These are phyloP conservation scores for Colletotrichum incanum DNA, from an alignment of 2,329 filamentous ascomycete genomes.

Conservation along the genomic window DNA sequence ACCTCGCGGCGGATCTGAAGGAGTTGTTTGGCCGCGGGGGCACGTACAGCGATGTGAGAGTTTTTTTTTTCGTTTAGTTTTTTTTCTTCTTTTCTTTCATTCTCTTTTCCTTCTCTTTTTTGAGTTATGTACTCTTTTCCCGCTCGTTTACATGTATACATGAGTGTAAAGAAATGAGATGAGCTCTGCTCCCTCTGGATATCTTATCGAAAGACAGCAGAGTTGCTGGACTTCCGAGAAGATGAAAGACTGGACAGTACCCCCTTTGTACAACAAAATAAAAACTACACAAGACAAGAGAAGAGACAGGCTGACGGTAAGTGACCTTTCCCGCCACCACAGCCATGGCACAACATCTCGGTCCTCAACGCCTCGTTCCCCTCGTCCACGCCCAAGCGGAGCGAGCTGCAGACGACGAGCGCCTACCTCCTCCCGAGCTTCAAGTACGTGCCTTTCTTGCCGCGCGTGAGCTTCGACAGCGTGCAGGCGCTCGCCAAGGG, in stretches of 20 bases:
- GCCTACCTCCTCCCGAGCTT: conserved; percentile 88
- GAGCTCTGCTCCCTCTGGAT: too few relatives aligned
- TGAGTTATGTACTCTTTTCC: conserved; percentile 6
- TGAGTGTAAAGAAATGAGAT: neutral
- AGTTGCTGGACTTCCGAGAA: neutral
- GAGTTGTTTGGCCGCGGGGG: conserved; percentile 77
- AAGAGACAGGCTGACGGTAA: conserved; percentile 52
- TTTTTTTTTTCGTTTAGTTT: conserved; percentile 45
- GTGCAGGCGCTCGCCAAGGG: conserved; percentile 74
- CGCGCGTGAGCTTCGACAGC: conserved; percentile 71
- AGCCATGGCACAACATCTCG: conserved; percentile 89
- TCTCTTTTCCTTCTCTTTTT: neutral
- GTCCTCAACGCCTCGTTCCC: conserved; percentile 84
- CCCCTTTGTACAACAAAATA: too few relatives aligned
- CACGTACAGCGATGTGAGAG: conserved; percentile 76
- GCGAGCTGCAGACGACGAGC: conserved; percentile 69
- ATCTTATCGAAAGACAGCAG: neutral
- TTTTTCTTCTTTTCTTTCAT: conserved; percentile 40
- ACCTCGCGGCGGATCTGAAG: conserved; percentile 81
- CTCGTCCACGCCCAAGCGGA: conserved; percentile 64
- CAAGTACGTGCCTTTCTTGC: conserved; percentile 82
- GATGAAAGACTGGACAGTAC: too few relatives aligned
- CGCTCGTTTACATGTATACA: neutral
- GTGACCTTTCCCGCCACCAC: conserved; percentile 42
- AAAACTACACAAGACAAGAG: neutral